Base-by-base conservation (phyloP, 192 early-diverging fungal genomes). In the Backusella mclennaniae region DNA sequence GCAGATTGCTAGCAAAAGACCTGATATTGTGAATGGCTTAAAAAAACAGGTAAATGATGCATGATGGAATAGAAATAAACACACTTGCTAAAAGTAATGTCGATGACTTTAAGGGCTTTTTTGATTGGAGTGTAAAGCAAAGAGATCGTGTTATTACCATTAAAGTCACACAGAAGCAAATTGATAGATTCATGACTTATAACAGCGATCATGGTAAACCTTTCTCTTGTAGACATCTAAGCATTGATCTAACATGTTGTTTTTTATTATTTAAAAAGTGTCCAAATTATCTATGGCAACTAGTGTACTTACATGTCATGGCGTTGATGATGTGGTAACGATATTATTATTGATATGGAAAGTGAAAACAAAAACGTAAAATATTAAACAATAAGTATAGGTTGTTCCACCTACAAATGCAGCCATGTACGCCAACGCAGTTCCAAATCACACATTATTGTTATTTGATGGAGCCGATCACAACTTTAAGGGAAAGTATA, bases 281-380 rank as follows among this genome's bases (percentile, higher is more conserved):
- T 46, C 77, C 21, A 69, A 84, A 38, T 82, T 89, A 49, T 83
- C 88, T 0, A 66, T 79, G 21, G 80, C 82, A 66, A 87, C 84
- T 12, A 79, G 80, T 68, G 79, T 90, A 35, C 78, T 90, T 33
- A 84, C 87, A 35, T 80, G 77, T 29, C 88, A 90, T 83, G 89
- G 89, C n/a, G 72, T 85, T 0, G 66, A 71, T 0, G 89, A 90
- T 72, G 66, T 23, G 46, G 86, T 88, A 86, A 73, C 15, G 17
- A 9, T 6, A 33, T 23, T 14, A 33, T 23, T 12, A 35, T 56
- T 56, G 53, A 56, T 21, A 56, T 26, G 21, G 2, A 49, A 7
- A 49, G 19, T n/a, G 19, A 49, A 6, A 7, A 3, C 33, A 33
- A 33, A 33, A 33, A 33, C 33, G 33, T 33, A 33, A 49, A 6